Percentiles rank a stretch among this genome's conserved stretches.
These are phyloP conservation scores for Aphanomyces cochlioides DNA, from an alignment of 352 stramenopile species.

Conservation along the genomic window DNA sequence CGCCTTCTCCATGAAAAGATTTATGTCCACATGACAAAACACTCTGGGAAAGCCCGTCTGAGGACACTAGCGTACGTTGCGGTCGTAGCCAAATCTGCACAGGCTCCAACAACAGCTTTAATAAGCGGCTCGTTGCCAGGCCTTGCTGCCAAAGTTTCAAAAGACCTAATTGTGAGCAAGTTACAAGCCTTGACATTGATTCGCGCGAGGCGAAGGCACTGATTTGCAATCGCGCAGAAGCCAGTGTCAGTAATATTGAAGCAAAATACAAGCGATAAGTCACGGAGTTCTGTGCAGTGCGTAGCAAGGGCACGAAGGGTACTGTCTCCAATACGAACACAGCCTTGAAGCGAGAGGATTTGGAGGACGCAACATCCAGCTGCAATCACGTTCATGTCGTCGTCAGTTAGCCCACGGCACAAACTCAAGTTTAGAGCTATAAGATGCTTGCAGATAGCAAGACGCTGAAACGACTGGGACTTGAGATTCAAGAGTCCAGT, in stretches of 20 bases:
- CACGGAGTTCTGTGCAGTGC: constrained; percentile 40
- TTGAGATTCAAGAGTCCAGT: constrained; percentile 55
- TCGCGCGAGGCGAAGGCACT: constrained; percentile 54
- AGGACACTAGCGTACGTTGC: constrained; percentile 54
- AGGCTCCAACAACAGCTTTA: constrained; percentile 63
- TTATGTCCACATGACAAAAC: constrained; percentile 68
- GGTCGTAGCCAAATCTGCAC: constrained; percentile 61
- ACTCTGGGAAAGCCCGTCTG: constrained; percentile 60
- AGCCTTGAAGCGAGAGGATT: constrained; percentile 56
- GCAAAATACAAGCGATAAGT: constrained; percentile 86
- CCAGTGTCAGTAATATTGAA: constrained; percentile 77
- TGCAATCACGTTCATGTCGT: constrained; percentile 47
- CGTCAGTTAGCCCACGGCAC: constrained; percentile 62
- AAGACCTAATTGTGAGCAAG: constrained; percentile 60
- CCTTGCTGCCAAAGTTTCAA: constrained; percentile 42
- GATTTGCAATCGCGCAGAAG: constrained; percentile 44
- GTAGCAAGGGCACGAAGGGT: constrained; percentile 44
- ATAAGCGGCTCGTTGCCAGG: constrained; percentile 32
- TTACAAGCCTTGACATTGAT: constrained; percentile 88
- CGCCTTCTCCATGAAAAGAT: too few species aligned
- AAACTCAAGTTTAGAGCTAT: constrained; percentile 67
- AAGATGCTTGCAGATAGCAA: constrained; percentile 52
- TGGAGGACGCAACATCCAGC: constrained; percentile 42
- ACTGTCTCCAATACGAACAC: constrained; percentile 61
- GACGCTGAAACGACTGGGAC: constrained; percentile 52